A percentile compares a stretch with the other conserved stretches of the same genome.
phyloP scores from a whole-genome alignment of 805 yeast species.

The Cyberlindnera veronae region DNA sequence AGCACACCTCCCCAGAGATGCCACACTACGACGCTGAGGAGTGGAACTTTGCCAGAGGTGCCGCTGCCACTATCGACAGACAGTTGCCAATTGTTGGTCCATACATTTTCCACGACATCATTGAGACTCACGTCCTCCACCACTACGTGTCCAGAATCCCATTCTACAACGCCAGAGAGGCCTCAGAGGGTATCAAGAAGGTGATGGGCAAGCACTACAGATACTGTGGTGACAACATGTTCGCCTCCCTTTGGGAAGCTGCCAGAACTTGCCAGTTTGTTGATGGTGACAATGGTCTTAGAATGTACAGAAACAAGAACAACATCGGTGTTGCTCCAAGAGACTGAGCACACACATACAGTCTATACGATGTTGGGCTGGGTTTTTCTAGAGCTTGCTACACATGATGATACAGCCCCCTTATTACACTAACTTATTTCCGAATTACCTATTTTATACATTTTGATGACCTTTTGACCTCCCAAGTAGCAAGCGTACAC shows the following conservation, averaged over 20 bases:
- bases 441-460: no score
- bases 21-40: slow-evolving; percentile 54
- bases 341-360: slow-evolving; percentile 3
- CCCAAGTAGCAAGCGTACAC: no score
- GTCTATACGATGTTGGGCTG: background rate
- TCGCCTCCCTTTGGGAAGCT: slow-evolving; percentile 53
- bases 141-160: slow-evolving; percentile 84
- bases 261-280: slow-evolving; percentile 68
- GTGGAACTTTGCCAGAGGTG: slow-evolving; percentile 67
- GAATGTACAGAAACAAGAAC: slow-evolving; percentile 62
- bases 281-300: slow-evolving; percentile 62
- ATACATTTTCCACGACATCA: slow-evolving; percentile 82
- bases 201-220: slow-evolving; percentile 84
- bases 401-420: no score
- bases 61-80: slow-evolving; percentile 63
- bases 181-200: slow-evolving; percentile 71
- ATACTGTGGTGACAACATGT: slow-evolving; percentile 56
- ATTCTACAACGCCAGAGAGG: slow-evolving; percentile 79
- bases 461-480: no score
- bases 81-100: slow-evolving; percentile 58
- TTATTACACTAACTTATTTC: no score
- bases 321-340: slow-evolving; percentile 36
- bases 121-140: slow-evolving; percentile 87
- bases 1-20: slow-evolving; percentile 57
- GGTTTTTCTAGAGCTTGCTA: no score